Percentiles rank a stretch among this genome's conserved stretches.
Conservation (phyloP, 352 stramenopile species). For the Globisporangium megalacanthum region DNA sequence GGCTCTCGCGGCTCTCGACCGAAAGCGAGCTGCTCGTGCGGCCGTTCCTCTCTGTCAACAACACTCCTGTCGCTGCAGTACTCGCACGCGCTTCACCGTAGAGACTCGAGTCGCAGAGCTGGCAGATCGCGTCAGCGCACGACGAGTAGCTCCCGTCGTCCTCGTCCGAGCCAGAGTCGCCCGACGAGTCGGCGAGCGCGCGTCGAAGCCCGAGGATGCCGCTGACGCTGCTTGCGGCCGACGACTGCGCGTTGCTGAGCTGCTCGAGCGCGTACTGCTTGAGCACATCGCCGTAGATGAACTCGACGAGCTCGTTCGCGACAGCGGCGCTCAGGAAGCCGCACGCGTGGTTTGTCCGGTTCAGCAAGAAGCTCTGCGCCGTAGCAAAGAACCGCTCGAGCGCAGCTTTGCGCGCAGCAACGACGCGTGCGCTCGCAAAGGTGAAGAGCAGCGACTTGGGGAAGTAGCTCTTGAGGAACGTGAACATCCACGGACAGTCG, state of each 20-base stretch:
- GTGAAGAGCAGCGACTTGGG: conserved; percentile 53
- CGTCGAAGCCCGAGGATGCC: neutral
- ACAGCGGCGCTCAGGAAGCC: conserved; percentile 21
- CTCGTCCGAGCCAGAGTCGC: conserved; percentile 20
- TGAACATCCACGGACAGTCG: conserved; percentile 69
- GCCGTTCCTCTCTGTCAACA: conserved; percentile 7
- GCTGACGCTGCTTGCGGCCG: conserved; percentile 1
- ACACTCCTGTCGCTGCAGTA: neutral
- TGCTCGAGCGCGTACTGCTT: conserved; percentile 40
- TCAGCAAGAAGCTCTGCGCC: conserved; percentile 47
- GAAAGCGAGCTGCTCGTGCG: conserved; percentile 3
- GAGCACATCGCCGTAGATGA: conserved; percentile 57
- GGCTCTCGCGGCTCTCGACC: conserved; percentile 8
- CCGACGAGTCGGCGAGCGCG: conserved; percentile 14
- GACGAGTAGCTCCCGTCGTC: conserved; percentile 25
- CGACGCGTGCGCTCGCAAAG: conserved; percentile 36
- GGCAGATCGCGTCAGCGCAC: conserved; percentile 20
- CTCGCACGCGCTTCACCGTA: conserved; percentile 36
- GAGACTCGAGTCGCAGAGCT: conserved; percentile 37
- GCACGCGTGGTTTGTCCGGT: conserved; percentile 59
- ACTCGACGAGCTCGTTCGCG: conserved; percentile 45
- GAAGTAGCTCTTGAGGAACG: conserved; percentile 76
- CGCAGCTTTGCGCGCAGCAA: conserved; percentile 38
- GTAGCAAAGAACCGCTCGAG: conserved; percentile 58
- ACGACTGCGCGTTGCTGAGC: conserved; percentile 6